Evolutionary conservation across 2,329 filamentous ascomycete genomes (phyloP).

Genomic region (Xylariaceae sp.): DNA sequence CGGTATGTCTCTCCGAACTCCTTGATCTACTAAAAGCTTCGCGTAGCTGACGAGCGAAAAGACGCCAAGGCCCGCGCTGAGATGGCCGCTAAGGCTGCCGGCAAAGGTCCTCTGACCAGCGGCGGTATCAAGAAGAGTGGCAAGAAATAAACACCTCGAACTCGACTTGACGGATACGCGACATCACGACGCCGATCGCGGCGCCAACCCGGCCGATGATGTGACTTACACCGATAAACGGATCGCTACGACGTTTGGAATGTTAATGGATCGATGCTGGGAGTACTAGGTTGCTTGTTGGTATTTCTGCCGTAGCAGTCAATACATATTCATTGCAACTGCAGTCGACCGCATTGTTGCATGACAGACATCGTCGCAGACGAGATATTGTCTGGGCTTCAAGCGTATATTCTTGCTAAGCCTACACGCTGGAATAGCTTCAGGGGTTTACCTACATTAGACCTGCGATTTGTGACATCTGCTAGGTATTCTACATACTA

Average conservation of each 20-base stretch:
- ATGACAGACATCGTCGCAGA: neutral
- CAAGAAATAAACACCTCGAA: constrained; percentile 66
- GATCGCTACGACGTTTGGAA: neutral
- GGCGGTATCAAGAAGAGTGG: constrained; percentile 94
- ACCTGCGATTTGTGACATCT: neutral
- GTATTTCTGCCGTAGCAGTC: constrained; percentile 20
- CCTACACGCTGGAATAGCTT: neutral
- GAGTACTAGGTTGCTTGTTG: constrained; percentile 13
- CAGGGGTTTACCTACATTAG: too few species aligned
- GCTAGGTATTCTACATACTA: neutral
- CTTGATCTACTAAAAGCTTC: neutral
- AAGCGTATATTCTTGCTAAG: neutral
- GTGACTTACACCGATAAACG: constrained; percentile 6
- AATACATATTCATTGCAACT: constrained; percentile 20
- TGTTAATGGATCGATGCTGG: constrained; percentile 1
- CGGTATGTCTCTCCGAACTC: constrained; percentile 50
- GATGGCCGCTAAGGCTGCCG: constrained; percentile 71
- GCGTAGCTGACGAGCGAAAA: constrained; percentile 29
- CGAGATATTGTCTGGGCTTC: neutral
- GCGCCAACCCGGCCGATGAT: constrained; percentile 15
- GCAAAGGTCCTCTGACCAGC: constrained; percentile 83
- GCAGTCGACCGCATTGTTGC: constrained; percentile 5
- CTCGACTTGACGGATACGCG: constrained; percentile 19
- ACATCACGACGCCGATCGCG: constrained; percentile 14
- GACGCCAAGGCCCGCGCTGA: constrained; percentile 85